Conservation (phyloP, 805 yeast species). For the Ogataea trehaloabstinens region DNA sequence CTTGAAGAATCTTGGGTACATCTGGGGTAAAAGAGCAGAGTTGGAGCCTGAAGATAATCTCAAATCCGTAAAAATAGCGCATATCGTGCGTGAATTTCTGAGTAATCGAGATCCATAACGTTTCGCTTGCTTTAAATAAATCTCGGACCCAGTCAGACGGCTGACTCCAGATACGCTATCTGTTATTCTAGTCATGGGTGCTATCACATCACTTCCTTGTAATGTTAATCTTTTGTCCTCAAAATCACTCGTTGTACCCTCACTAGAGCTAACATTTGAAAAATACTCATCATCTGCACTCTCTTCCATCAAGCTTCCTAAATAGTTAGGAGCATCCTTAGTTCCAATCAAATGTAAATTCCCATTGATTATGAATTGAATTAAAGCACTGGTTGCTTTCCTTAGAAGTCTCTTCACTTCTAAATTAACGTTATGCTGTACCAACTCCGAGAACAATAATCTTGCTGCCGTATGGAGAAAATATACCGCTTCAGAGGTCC, state of each 20-base stretch:
- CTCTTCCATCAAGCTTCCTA: conserved; percentile 19
- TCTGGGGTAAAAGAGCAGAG: conserved; percentile 49
- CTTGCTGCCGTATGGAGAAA: conserved; percentile 55
- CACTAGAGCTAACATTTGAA: conserved; percentile 2
- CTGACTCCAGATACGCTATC: conserved; percentile 2
- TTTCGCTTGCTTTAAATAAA: conserved; percentile 23
- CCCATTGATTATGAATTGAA: conserved; percentile 66
- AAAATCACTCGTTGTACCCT: conserved; percentile 1
- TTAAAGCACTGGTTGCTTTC: conserved; percentile 51
- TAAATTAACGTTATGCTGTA: conserved; percentile 43
- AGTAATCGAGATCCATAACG: conserved; percentile 22
- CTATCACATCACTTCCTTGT: background rate
- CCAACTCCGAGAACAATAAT: conserved; percentile 50
- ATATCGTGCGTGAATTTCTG: conserved; percentile 15
- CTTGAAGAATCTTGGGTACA: conserved; percentile 65
- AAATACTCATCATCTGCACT: conserved; percentile 17
- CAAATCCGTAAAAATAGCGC: conserved; percentile 15
- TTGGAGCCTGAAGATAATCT: conserved; percentile 14
- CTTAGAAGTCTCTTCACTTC: conserved; percentile 49
- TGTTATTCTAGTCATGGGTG: background rate
- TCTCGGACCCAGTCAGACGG: conserved; percentile 8
- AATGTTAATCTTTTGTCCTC: background rate
- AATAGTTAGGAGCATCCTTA: conserved; percentile 20
- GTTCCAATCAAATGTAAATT: conserved; percentile 50
- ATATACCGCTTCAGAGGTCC: conserved; percentile 51